Conservation (phyloP, 192 early-diverging fungal genomes). For the Podila clonocystis region DNA sequence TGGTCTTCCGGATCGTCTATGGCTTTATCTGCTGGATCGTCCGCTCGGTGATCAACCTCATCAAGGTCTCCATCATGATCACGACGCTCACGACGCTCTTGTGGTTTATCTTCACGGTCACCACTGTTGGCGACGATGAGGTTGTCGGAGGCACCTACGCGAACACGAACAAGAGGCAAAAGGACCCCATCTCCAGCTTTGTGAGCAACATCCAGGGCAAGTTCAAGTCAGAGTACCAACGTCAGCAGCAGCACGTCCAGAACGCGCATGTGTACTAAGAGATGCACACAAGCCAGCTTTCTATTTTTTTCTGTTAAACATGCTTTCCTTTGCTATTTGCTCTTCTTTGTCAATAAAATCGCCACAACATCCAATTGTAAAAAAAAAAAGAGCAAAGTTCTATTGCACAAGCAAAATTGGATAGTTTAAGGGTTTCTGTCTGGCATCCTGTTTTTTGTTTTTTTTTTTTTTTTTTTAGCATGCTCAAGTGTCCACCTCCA, state of each 20-base stretch:
- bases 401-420: background rate
- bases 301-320: background rate
- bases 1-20: constrained; percentile 37
- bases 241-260: constrained; percentile 39
- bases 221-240: constrained; percentile 33
- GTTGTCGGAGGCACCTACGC: background rate
- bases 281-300: background rate
- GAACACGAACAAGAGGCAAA: constrained; percentile 1
- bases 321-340: too few species aligned
- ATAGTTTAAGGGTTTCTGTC: background rate
- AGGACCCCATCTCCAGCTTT: constrained; percentile 32
- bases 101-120: constrained; percentile 42
- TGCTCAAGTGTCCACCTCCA: background rate
- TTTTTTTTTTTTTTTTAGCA: background rate
- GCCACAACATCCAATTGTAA: background rate
- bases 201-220: constrained; percentile 22
- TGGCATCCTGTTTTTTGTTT: background rate
- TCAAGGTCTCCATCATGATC: constrained; percentile 42
- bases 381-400: background rate
- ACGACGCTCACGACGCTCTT: constrained; percentile 17
- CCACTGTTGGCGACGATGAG: background rate
- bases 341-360: too few species aligned
- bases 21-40: constrained; percentile 30
- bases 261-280: constrained; percentile 20
- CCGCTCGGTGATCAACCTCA: constrained; percentile 37